These are phyloP conservation scores for Pulveroboletus ravenelii DNA, from an alignment of 768 basidiomycete genomes.

Conservation along the genomic window DNA sequence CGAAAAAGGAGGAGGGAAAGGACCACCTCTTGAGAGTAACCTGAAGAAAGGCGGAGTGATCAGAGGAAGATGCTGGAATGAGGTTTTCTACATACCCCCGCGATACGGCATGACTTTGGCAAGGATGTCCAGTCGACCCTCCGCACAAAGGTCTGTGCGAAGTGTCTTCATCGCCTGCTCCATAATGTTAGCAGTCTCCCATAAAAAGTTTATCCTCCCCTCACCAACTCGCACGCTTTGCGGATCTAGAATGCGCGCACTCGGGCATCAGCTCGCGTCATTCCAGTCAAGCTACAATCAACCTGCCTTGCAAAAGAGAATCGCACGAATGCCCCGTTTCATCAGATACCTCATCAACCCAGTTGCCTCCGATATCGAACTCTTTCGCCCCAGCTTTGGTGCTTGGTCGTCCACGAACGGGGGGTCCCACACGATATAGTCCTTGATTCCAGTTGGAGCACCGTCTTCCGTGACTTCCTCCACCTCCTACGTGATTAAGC, in stretches of 20 bases:
- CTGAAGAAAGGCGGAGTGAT: conserved; percentile 28
- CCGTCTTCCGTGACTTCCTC: conserved; percentile 74
- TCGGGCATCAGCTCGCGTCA: not conserved
- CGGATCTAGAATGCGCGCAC: conserved; percentile 47
- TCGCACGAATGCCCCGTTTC: conserved; percentile 74
- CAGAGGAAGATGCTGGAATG: not conserved
- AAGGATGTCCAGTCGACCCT: conserved; percentile 73
- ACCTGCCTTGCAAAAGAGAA: conserved; percentile 82
- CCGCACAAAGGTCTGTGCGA: conserved; percentile 62
- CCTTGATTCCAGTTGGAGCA: conserved; percentile 75
- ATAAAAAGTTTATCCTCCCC: conserved; percentile 8
- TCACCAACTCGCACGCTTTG: conserved; percentile 76
- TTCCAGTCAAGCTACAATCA: not conserved
- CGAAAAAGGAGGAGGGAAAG: not conserved
- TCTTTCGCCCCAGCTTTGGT: conserved; percentile 49
- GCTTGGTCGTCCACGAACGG: conserved; percentile 52
- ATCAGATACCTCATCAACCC: conserved; percentile 74
- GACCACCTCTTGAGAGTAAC: conserved; percentile 67
- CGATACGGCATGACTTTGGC: conserved; percentile 77
- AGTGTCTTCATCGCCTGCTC: conserved; percentile 75
- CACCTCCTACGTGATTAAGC: conserved; percentile 38
- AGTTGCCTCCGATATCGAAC: conserved; percentile 65
- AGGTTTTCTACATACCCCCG: conserved; percentile 52
- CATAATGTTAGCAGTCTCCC: conserved; percentile 11
- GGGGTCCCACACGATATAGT: conserved; percentile 76